These are phyloP conservation scores for Mycena sp. DNA, from an alignment of 1,284 basidiomycete species.

Conservation along the genomic window DNA sequence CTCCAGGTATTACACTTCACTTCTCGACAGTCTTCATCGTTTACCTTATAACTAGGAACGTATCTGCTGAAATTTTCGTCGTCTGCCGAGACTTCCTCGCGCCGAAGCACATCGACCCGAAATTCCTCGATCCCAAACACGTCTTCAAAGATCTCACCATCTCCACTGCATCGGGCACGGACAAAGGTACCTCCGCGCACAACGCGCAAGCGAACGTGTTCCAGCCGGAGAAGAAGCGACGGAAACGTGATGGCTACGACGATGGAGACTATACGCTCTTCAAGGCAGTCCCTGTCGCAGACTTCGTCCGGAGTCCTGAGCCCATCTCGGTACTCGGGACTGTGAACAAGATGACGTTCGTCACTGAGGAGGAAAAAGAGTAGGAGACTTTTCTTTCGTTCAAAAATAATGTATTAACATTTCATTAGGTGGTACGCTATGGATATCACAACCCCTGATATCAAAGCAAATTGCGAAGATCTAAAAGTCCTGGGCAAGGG, in stretches of 20 bases:
- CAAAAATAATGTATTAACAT: constrained; percentile 10
- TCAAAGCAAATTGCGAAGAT: constrained; percentile 88
- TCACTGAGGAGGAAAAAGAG: constrained; percentile 86
- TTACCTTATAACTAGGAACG: constrained; percentile 72
- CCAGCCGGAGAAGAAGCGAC: constrained; percentile 95
- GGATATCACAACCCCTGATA: constrained; percentile 81
- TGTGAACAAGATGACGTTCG: constrained; percentile 87
- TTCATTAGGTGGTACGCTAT: constrained; percentile 73
- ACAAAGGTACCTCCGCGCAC: constrained; percentile 62
- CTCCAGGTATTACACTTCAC: constrained; percentile 72
- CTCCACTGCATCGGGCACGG: constrained; percentile 54
- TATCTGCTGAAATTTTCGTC: constrained; percentile 99
- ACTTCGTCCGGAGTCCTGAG: constrained; percentile 80
- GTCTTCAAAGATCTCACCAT: constrained; percentile 94
- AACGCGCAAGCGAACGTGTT: constrained; percentile 91
- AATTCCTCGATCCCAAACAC: constrained; percentile 97
- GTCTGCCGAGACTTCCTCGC: constrained; percentile 97
- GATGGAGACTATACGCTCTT: constrained; percentile 96
- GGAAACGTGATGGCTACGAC: constrained; percentile 94
- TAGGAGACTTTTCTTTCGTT: constrained; percentile 46
- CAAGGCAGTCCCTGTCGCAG: constrained; percentile 76
- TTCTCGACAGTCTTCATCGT: background rate
- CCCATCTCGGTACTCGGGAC: constrained; percentile 86
- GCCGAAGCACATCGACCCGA: constrained; percentile 96
- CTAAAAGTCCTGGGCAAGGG: constrained; percentile 97